phyloP scores from a whole-genome alignment of 306 rosid genomes.

The Rosa persica region DNA sequence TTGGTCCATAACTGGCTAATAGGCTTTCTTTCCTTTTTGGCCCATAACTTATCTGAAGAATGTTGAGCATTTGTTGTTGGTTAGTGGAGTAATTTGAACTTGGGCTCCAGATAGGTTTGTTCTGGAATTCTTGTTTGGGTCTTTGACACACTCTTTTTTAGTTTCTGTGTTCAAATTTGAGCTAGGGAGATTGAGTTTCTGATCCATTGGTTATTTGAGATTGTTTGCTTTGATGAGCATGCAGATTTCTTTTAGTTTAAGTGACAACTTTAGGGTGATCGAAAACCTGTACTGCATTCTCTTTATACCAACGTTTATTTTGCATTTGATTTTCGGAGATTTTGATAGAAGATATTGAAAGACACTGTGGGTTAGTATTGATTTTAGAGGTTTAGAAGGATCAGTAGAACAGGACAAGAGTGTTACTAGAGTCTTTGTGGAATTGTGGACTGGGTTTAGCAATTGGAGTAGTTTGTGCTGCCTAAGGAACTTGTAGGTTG shows the following conservation, averaged over 20 bases:
- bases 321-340: neutral
- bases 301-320: no score
- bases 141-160: neutral
- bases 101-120: conserved; percentile 23
- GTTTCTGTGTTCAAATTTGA: conserved; percentile 35
- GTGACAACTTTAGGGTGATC: no score
- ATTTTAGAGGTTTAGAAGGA: conserved; percentile 3
- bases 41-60: no score
- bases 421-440: conserved; percentile 4
- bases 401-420: neutral
- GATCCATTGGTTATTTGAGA: conserved; percentile 19
- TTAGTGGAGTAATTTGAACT: no score
- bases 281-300: no score
- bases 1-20: no score
- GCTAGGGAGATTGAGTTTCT: conserved; percentile 24
- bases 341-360: conserved; percentile 22
- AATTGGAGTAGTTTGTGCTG: no score
- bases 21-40: no score
- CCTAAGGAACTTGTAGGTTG: conserved; percentile 1
- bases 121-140: neutral
- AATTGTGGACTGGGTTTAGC: conserved; percentile 24
- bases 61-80: no score
- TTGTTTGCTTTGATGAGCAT: conserved; percentile 6
- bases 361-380: conserved; percentile 23
- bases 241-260: no score